Evolutionary conservation across 2,329 filamentous ascomycete species (phyloP), one percentile per base, ranked within the genome.

Genomic region (Cladobotryum protrusum): DNA sequence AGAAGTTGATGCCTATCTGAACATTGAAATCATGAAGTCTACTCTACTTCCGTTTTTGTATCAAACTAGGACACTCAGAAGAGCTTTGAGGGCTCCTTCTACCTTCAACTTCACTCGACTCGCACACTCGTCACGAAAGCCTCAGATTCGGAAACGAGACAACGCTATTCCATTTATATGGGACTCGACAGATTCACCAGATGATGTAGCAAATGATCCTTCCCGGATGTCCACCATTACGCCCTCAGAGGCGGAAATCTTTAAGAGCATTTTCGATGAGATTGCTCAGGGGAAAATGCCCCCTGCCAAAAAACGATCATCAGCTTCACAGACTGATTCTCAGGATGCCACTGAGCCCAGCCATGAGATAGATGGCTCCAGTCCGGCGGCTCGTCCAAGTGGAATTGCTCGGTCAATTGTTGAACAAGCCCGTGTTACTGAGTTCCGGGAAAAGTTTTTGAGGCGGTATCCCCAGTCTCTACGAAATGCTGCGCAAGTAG

Each of bases 11-110:
- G 14, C 9, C 14, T 18, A 12, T 39, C 14, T 17, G 18, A 20
- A 35, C 19, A 19, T 13, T 20, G 8, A n/a, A 39, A 36, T 41
- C 36, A 79, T 79, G 72, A 64, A 72, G 13, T 68, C 72, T 2
- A 76, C 78, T 6, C 65, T 82, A 13, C 67, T 83, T 4, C 82
- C 85, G 0, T 89, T 89, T 50, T 73, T 90, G 6, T 89, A 89
- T 61, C 83, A 87, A 56, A 89, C 86, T 5, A 72, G 77, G 52
- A 88, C 86, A 0, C 75, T 71, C 12, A 61, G 64, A 18, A 61
- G 61, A 4, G 59, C 59, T 33, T 55, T 63, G 11, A 62, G 61
- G 36, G 52, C 48, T 47, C 62, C 56, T 43, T 56, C 52, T 14
- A 60, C 51, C 53, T 59, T 59, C 48, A 43, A 52, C 18, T 47